phyloP scores from a whole-genome alignment of 78 protist species.

The Capsaspora owczarzaki region DNA sequence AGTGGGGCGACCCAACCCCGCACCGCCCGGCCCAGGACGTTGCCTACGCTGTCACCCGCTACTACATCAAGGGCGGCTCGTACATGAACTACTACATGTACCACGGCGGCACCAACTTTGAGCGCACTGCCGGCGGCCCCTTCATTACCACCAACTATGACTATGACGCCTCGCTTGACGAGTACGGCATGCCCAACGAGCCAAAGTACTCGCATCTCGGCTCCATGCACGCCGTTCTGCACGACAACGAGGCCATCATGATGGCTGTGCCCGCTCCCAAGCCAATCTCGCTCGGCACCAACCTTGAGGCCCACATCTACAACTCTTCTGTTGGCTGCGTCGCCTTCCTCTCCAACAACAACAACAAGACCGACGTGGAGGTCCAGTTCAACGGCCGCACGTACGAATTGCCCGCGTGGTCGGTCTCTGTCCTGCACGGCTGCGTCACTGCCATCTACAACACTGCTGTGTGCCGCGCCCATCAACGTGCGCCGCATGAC shows the following conservation, averaged over 20 bases:
- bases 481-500: too few relatives aligned
- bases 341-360: neutral
- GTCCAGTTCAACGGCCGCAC: neutral
- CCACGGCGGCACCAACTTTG: conserved; percentile 53
- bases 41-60: neutral
- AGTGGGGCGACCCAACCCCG: neutral
- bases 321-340: neutral
- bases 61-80: neutral
- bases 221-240: neutral
- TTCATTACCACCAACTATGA: conserved; percentile 34
- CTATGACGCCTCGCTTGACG: conserved; percentile 39
- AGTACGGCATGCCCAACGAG: conserved; percentile 7
- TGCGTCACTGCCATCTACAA: too few relatives aligned
- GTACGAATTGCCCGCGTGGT: neutral
- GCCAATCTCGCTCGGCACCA: neutral
- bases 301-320: neutral
- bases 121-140: conserved; percentile 11
- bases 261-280: neutral
- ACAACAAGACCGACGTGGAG: neutral
- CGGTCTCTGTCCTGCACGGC: neutral
- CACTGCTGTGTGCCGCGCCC: too few relatives aligned
- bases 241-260: neutral
- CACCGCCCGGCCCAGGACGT: neutral
- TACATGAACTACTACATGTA: neutral
- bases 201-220: neutral